A percentile compares a stretch with the other conserved stretches of the same genome.
These are phyloP conservation scores for Podosphaera aphanis DNA, from an alignment of 2,329 filamentous ascomycete species.

Conservation along the genomic window DNA sequence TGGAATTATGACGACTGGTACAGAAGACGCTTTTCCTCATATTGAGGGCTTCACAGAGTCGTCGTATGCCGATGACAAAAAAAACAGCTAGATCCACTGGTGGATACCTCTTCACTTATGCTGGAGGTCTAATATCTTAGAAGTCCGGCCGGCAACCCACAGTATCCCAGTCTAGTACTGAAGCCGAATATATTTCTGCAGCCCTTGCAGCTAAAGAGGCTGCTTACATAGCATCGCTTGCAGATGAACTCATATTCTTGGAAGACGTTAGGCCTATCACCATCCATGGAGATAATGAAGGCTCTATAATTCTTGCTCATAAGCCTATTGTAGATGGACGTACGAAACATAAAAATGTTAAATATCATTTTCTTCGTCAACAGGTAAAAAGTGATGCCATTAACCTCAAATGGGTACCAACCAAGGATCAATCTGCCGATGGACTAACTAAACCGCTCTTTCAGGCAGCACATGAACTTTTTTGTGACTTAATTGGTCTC, in stretches of 20 bases:
- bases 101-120: neutral
- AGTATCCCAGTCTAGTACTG: neutral
- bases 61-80: neutral
- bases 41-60: neutral
- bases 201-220: slow-evolving; percentile 1
- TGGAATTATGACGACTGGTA: neutral
- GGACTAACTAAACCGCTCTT: slow-evolving; percentile 7
- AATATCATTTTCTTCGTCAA: slow-evolving; percentile 1
- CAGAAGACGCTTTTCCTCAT: neutral
- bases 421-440: neutral
- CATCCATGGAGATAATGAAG: neutral
- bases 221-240: neutral
- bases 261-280: neutral
- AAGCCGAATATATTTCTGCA: slow-evolving; percentile 2
- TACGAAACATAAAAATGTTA: slow-evolving; percentile 1
- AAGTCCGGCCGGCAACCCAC: slow-evolving; percentile 1
- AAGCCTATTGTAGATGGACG: neutral
- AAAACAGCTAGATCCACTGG: neutral
- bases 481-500: neutral
- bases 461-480: neutral
- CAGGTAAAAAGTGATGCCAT: neutral
- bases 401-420: neutral
- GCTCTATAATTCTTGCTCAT: neutral
- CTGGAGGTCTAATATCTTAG: neutral
- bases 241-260: too few relatives aligned